Evolutionary conservation across 2,329 filamentous ascomycete species (phyloP).

Genomic region (Trichoderma lentiforme): DNA sequence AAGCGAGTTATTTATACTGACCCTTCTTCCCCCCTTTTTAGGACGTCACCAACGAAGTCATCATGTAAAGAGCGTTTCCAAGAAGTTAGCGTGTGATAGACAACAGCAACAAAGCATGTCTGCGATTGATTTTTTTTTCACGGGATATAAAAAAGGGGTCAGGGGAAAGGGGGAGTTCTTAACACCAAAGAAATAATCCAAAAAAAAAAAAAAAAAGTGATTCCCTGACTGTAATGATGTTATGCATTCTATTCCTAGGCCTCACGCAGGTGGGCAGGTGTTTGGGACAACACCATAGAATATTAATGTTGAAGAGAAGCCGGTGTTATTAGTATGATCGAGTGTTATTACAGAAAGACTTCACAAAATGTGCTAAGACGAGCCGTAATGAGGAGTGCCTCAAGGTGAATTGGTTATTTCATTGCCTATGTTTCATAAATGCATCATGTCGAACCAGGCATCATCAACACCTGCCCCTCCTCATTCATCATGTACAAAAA

Average conservation of each 20-base stretch:
- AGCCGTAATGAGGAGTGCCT: not conserved
- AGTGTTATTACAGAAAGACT: not conserved
- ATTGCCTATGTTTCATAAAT: not conserved
- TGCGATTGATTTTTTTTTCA: not conserved
- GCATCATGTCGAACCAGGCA: not conserved
- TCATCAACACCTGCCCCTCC: not conserved
- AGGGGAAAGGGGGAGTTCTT: not conserved
- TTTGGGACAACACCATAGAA: not conserved
- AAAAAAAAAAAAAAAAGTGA: not conserved
- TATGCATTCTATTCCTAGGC: not conserved
- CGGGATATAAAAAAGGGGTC: not conserved
- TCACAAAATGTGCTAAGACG: not conserved
- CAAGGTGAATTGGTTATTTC: not conserved
- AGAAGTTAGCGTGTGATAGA: not conserved
- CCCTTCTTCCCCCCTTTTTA: constrained; percentile 32
- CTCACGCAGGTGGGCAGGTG: not conserved
- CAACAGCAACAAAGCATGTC: not conserved
- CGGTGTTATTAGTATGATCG: not conserved
- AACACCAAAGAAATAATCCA: not conserved
- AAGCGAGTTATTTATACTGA: too few species aligned
- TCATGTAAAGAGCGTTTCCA: constrained; percentile 64
- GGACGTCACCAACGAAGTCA: constrained; percentile 84
- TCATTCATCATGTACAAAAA: not conserved
- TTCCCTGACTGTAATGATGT: not conserved
- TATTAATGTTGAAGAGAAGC: not conserved